These are phyloP conservation scores for Sungouiella thailandica DNA, from an alignment of 805 yeast genomes.

Conservation along the genomic window DNA sequence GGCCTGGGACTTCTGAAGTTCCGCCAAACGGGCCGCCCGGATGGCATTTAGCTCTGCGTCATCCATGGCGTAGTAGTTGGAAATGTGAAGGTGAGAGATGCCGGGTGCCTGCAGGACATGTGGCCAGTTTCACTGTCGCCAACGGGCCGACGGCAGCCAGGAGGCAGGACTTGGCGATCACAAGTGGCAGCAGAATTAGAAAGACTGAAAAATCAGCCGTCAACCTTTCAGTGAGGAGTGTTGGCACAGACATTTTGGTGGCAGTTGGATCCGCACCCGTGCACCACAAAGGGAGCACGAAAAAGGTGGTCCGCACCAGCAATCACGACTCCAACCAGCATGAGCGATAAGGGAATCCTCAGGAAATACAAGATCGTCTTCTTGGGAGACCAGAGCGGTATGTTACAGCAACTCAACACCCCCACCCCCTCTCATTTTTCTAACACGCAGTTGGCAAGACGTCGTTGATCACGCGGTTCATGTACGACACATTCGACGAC, in stretches of 20 bases:
- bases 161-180: too few relatives aligned
- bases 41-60: slow-evolving; percentile 84
- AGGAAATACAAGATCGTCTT: slow-evolving; percentile 86
- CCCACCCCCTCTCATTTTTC: slow-evolving; percentile 1
- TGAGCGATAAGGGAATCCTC: slow-evolving; percentile 37
- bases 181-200: too few relatives aligned
- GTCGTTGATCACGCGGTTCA: slow-evolving; percentile 91
- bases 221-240: too few relatives aligned
- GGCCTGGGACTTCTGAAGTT: slow-evolving; percentile 61
- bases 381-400: slow-evolving; percentile 91
- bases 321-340: slow-evolving; percentile 5
- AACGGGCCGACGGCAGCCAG: too few relatives aligned
- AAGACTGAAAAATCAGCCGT: too few relatives aligned
- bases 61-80: slow-evolving; percentile 49
- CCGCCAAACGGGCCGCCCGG: slow-evolving; percentile 86
- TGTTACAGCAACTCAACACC: slow-evolving; percentile 13
- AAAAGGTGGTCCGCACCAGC: too few relatives aligned
- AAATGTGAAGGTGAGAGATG: background rate
- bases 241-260: too few relatives aligned
- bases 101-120: too few relatives aligned
- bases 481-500: slow-evolving; percentile 96
- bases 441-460: slow-evolving; percentile 78
- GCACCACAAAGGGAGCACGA: too few relatives aligned
- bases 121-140: too few relatives aligned
- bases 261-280: too few relatives aligned